Percentiles rank a stretch among this genome's conserved stretches.
These are phyloP conservation scores for Kwoniella botswanensis DNA, from an alignment of 768 basidiomycete species.

Conservation along the genomic window DNA sequence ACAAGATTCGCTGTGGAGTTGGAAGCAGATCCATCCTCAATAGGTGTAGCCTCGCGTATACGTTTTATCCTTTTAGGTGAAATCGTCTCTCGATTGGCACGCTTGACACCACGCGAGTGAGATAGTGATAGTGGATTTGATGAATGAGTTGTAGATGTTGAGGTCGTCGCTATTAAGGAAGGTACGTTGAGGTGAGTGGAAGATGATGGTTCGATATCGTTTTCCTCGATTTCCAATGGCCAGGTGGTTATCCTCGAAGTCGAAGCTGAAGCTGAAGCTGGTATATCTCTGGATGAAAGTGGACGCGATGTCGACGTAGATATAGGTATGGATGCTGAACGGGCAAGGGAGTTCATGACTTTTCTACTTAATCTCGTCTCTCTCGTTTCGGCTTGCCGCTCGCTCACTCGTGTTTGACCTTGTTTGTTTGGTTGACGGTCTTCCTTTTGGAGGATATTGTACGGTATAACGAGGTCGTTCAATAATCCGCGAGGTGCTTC, in stretches of 20 bases:
- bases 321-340: too few relatives aligned
- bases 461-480: background rate
- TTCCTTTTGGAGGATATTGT: background rate
- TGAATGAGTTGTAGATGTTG: background rate
- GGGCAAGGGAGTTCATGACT: too few relatives aligned
- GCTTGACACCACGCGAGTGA: background rate
- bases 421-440: background rate
- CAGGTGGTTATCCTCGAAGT: slow-evolving; percentile 5
- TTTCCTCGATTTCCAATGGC: background rate
- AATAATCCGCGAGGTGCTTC: background rate
- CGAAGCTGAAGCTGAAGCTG: background rate
- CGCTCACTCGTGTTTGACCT: too few relatives aligned
- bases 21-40: background rate
- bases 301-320: too few relatives aligned
- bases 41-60: slow-evolving; percentile 18
- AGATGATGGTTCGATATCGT: background rate
- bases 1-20: background rate
- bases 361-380: too few relatives aligned
- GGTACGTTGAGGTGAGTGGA: background rate
- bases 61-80: slow-evolving; percentile 10
- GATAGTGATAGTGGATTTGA: background rate
- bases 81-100: background rate
- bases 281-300: too few relatives aligned
- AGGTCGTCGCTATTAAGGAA: background rate
- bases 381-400: too few relatives aligned